Evolutionary conservation across 1,139 yeast species (phyloP), one percentile per base, ranked within the genome.

Genomic region (Candida frijolesensis): DNA sequence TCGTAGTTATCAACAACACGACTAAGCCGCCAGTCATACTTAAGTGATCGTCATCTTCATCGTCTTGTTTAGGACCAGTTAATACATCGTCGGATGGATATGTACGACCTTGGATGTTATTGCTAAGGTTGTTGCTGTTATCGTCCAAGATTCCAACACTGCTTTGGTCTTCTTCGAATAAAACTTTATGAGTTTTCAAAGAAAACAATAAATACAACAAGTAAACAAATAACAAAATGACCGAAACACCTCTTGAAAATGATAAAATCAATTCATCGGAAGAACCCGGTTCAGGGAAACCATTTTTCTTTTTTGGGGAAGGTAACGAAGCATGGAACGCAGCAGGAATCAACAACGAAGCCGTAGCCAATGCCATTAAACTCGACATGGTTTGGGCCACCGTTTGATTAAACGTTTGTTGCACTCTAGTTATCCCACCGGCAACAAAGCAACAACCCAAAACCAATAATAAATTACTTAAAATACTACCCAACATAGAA

Each of bases 321-420:
- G 91, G 90, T 53, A 90, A 74, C 1, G 94, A 81, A 11, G 96
- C 90, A 65, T 89, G 91, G 81, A 92, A 94, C 0, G 98, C 97
- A 4, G 99, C 98, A 3, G 99, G 99, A 53, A 94, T 85, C 62
- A 94, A 71, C 59, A 94, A 77, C 1, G 97, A 91, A 34, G 94
- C 87, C 43, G 95, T 87, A 0, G 97, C 90, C 54, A 94, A 83
- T 0, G 96, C 96, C 85, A 94, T 82, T 58, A 94, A 78, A 2
- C 97, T 89, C 30, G 94, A 84, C 97, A 95, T 94, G 16, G 98
- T 91, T 59, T 94, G 98, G 7, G 99, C 99, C 10, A 92, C 97
- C 0, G 98, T 92, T 68, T 87, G 96, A 74, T 92, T 92, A 72
- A 95, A 94, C 3, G 80, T 80, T 68, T 94, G 99, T 66, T 89